phyloP scores from a whole-genome alignment of 371 early-diverging fungal genomes.

The Apophysomyces trapeziformis region DNA sequence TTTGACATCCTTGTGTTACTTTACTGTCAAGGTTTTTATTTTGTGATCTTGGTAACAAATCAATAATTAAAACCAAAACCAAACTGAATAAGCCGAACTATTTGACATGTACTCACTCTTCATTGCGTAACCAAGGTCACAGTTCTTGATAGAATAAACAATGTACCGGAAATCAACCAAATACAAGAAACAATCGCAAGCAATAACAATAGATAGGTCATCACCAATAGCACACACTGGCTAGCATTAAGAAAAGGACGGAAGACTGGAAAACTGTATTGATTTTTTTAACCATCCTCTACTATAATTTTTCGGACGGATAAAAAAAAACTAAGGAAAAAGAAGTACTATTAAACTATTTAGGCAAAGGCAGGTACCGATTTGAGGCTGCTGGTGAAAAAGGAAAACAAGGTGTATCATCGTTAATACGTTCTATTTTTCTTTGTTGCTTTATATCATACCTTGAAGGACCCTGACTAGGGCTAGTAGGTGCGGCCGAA shows the following conservation, averaged over 20 bases:
- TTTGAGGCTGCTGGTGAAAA: background rate
- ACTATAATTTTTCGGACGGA: background rate
- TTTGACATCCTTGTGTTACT: too few species aligned
- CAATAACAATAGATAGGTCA: too few species aligned
- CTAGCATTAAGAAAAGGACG: background rate
- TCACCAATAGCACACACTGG: background rate
- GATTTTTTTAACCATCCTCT: background rate
- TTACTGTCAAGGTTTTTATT: too few species aligned
- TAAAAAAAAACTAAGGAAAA: slow-evolving; percentile 1
- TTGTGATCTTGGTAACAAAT: too few species aligned
- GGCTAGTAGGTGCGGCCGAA: slow-evolving; percentile 13
- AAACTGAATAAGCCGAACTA: too few species aligned
- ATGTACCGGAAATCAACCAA: too few species aligned
- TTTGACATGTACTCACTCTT: too few species aligned
- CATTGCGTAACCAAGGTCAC: too few species aligned
- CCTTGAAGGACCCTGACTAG: slow-evolving; percentile 11
- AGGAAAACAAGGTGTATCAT: background rate
- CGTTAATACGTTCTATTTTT: background rate
- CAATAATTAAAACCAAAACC: too few species aligned
- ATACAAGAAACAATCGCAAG: too few species aligned
- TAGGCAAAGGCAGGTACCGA: slow-evolving; percentile 9
- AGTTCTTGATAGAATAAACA: too few species aligned
- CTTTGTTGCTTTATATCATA: background rate
- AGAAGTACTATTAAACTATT: background rate
- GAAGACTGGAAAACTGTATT: background rate